Percentiles rank a stretch among this genome's conserved stretches.
Evolutionary conservation across 768 basidiomycete species (phyloP).

Genomic region (Boletus pseudopeckii): DNA sequence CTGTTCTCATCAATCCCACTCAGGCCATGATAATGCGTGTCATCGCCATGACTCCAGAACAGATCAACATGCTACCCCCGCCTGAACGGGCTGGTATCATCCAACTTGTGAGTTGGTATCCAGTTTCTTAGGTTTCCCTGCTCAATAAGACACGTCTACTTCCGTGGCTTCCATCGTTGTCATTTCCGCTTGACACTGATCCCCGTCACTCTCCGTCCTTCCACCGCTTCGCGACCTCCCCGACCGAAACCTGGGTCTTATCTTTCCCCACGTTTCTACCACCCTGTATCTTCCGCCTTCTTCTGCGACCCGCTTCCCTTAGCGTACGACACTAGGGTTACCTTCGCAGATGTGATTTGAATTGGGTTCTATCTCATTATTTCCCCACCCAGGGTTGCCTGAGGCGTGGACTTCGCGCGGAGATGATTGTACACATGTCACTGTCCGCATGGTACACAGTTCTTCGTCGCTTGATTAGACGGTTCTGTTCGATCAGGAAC

Average conservation of each 20-base stretch:
- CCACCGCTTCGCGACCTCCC: slow-evolving; percentile 6
- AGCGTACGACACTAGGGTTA: slow-evolving; percentile 32
- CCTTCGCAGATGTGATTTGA: slow-evolving; percentile 24
- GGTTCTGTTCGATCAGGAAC: background rate
- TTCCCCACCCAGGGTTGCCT: slow-evolving; percentile 4
- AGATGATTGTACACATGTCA: slow-evolving; percentile 7
- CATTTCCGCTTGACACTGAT: slow-evolving; percentile 28
- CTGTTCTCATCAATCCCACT: slow-evolving; percentile 11
- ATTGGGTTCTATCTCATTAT: background rate
- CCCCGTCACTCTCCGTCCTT: slow-evolving; percentile 17
- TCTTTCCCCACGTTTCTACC: slow-evolving; percentile 12
- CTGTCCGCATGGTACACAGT: background rate
- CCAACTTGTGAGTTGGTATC: slow-evolving; percentile 62
- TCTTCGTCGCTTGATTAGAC: background rate
- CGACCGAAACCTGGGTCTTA: slow-evolving; percentile 1
- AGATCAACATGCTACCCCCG: slow-evolving; percentile 72
- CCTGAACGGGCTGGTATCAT: slow-evolving; percentile 73
- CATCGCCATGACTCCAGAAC: slow-evolving; percentile 77
- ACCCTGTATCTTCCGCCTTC: slow-evolving; percentile 10
- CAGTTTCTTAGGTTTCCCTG: background rate
- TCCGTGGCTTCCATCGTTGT: slow-evolving; percentile 5
- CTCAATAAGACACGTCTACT: slow-evolving; percentile 13
- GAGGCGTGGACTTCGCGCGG: slow-evolving; percentile 1
- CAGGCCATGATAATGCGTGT: slow-evolving; percentile 78
- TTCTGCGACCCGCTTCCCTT: slow-evolving; percentile 13